Evolutionary conservation across 345 rosid species (phyloP), one percentile per base, ranked within the genome.

Genomic region (Mercurialis annua): DNA sequence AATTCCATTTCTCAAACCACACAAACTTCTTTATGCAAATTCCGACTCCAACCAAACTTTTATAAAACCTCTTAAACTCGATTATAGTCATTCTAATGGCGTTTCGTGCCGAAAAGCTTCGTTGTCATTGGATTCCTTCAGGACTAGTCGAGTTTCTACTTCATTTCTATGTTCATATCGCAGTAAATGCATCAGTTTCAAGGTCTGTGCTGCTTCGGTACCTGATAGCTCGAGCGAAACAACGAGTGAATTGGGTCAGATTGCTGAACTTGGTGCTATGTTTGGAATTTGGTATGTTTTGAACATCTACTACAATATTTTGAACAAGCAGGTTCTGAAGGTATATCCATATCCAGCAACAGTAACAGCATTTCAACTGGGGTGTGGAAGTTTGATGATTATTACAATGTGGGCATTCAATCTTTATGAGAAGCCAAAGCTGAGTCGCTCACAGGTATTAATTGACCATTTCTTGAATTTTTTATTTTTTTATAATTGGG

Each of bases 301-400:
- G 61, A 89, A 89, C 27, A 84, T 87, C 71, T 84, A 78, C 84
- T 89, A 79, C 89, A 84, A 87, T 84, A 85, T 89, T 75, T 81
- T 77, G 70, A 89, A 87, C 80, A 89, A 87, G 66, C 92, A 92
- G 98, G 89, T 92, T 27, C 88, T 90, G 48, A 85, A 75, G 81
- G 85, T 78, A 50, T 87, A 65, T 78, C 86, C 97, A 53, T 92
- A 83, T 82, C 97, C 98, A 68, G 86, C 93, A 33, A 90, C 96
- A 14, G 80, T 92, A 1, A 87, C 97, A 26, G 88, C 97, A 3
- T 90, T 87, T 75, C 88, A 90, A 40, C 71, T 80, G 16, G 96
- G 93, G 0, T 88, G 97, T 77, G 98, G 96, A 53, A 78, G 88
- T 27, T 47, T 87, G 56, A 79, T 83, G 67, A 70, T 90, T 53